Percentiles rank a stretch among this genome's conserved stretches.
Evolutionary conservation across 305 asterid species (phyloP).

Genomic region (Fraxinus xanthoxyloides): DNA sequence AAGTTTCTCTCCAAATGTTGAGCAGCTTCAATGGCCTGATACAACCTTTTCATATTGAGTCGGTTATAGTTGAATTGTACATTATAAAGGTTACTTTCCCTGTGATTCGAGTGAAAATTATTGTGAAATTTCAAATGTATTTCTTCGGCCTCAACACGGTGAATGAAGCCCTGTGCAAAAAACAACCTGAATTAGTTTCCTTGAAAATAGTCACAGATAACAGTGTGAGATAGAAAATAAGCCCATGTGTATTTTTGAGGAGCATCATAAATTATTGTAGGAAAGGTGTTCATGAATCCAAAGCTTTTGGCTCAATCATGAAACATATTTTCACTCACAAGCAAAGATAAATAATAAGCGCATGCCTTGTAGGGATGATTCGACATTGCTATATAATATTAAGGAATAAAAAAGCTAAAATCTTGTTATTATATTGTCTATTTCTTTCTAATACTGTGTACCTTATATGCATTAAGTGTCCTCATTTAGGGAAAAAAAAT

Average conservation of each 20-base stretch:
- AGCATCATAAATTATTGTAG: neutral
- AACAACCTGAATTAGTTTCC: slow-evolving; percentile 23
- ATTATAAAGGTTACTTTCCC: slow-evolving; percentile 47
- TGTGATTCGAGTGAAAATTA: slow-evolving; percentile 55
- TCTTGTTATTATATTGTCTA: neutral
- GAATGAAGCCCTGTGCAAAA: slow-evolving; percentile 67
- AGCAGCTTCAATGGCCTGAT: slow-evolving; percentile 84
- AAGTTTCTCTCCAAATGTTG: slow-evolving; percentile 43
- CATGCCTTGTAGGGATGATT: neutral
- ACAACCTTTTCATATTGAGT: slow-evolving; percentile 50
- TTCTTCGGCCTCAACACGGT: slow-evolving; percentile 86
- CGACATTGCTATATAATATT: neutral
- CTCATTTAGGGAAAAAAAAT: neutral
- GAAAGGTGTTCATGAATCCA: neutral
- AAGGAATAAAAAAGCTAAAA: neutral
- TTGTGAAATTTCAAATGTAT: slow-evolving; percentile 56
- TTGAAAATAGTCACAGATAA: neutral
- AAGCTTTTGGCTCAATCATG: neutral
- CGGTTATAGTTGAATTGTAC: slow-evolving; percentile 79
- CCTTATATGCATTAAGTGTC: neutral
- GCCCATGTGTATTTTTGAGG: neutral
- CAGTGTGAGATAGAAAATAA: neutral
- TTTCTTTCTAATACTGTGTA: neutral
- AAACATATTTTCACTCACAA: neutral
- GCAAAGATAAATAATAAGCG: neutral